phyloP scores from a whole-genome alignment of 2,329 filamentous ascomycete species.

The Thelonectria discophora region DNA sequence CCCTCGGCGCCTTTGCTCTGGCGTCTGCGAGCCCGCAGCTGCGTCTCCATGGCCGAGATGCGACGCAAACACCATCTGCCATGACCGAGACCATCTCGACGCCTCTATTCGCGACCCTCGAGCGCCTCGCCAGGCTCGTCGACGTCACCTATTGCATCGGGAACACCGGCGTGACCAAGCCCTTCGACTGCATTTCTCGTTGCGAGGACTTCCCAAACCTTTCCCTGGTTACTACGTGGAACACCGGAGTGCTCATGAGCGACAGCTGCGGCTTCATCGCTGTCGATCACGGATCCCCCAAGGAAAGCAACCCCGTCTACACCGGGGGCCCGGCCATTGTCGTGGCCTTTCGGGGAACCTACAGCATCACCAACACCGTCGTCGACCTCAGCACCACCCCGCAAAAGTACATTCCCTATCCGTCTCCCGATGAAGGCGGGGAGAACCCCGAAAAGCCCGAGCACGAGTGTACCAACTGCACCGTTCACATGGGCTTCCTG shows the following conservation, averaged over 20 bases:
- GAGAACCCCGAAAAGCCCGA: slow-evolving; percentile 48
- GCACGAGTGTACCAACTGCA: slow-evolving; percentile 81
- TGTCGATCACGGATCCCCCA: slow-evolving; percentile 69
- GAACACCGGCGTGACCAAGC: slow-evolving; percentile 79
- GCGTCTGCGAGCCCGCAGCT: slow-evolving; percentile 24
- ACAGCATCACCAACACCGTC: slow-evolving; percentile 91
- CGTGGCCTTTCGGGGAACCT: slow-evolving; percentile 92
- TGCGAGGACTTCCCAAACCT: slow-evolving; percentile 85
- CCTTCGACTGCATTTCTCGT: slow-evolving; percentile 85
- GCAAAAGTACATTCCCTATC: slow-evolving; percentile 91
- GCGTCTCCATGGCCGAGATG: slow-evolving; percentile 17
- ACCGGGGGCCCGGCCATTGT: slow-evolving; percentile 64
- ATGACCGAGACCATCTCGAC: slow-evolving; percentile 57
- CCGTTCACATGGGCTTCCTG: slow-evolving; percentile 91
- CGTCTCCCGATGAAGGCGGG: slow-evolving; percentile 60
- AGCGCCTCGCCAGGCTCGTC: slow-evolving; percentile 88
- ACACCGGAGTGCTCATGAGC: slow-evolving; percentile 84
- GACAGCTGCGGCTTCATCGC: slow-evolving; percentile 96
- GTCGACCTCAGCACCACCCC: slow-evolving; percentile 89
- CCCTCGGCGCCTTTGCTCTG: slow-evolving; percentile 25
- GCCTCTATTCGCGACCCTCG: slow-evolving; percentile 79
- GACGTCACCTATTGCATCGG: slow-evolving; percentile 96
- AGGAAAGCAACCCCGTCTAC: slow-evolving; percentile 20
- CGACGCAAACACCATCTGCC: slow-evolving; percentile 2
- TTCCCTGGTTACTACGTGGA: slow-evolving; percentile 85